These are phyloP conservation scores for Chimonanthus praecox DNA, from an alignment of 164 flowering plant species.

Conservation along the genomic window DNA sequence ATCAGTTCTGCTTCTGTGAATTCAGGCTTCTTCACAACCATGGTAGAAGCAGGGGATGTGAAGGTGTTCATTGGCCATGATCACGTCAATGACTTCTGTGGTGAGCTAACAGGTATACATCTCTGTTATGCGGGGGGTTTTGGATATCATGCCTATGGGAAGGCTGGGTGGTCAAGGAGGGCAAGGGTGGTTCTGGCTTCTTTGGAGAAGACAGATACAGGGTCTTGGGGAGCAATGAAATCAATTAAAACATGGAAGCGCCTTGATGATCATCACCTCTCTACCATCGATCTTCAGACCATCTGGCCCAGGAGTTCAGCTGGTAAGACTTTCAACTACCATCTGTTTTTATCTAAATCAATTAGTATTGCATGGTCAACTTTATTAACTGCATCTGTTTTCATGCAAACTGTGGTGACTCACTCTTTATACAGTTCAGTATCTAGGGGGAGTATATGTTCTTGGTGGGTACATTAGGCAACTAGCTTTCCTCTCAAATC, in stretches of 20 bases:
- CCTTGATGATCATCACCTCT: constrained; percentile 65
- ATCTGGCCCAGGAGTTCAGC: constrained; percentile 63
- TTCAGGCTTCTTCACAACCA: constrained; percentile 83
- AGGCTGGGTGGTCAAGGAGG: constrained; percentile 89
- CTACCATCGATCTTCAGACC: constrained; percentile 57
- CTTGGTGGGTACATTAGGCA: too few relatives aligned
- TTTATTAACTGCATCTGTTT: too few relatives aligned
- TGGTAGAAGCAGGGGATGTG: constrained; percentile 83
- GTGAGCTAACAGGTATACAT: constrained; percentile 54
- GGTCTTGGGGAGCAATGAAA: constrained; percentile 79
- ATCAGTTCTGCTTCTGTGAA: constrained; percentile 81
- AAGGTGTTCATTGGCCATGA: constrained; percentile 89
- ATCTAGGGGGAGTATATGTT: too few relatives aligned
- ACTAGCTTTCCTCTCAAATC: too few relatives aligned
- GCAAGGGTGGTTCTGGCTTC: constrained; percentile 72
- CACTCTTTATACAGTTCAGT: too few relatives aligned
- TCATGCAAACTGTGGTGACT: too few relatives aligned
- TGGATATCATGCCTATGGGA: constrained; percentile 97
- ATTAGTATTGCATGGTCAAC: too few relatives aligned
- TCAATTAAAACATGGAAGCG: constrained; percentile 93
- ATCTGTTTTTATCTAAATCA: neutral
- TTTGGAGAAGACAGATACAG: constrained; percentile 50
- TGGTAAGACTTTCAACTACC: constrained; percentile 25
- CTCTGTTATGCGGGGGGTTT: constrained; percentile 95
- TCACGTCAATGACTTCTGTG: constrained; percentile 92